phyloP scores from a whole-genome alignment of 2,329 filamentous ascomycete species.

The Neofusicoccum sp. region DNA sequence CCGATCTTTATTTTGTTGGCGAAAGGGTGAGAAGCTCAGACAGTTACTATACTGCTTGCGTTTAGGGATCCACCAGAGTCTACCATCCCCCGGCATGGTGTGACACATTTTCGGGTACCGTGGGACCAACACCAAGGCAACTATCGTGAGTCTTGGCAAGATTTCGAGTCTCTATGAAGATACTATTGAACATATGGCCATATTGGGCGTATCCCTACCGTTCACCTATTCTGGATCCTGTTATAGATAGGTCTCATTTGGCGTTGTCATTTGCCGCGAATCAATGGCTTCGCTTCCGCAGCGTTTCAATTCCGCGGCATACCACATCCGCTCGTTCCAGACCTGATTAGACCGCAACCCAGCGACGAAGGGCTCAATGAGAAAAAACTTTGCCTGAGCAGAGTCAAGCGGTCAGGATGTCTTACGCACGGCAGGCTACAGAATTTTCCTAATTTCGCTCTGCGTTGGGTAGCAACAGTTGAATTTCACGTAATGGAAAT shows the following conservation, averaged over 20 bases:
- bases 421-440: background rate
- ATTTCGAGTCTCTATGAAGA: background rate
- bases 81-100: background rate
- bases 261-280: background rate
- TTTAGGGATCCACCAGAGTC: background rate
- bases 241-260: background rate
- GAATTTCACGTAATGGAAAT: slow-evolving; percentile 1
- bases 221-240: background rate
- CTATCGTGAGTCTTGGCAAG: slow-evolving; percentile 8
- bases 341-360: background rate
- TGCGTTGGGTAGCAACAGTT: background rate
- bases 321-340: background rate
- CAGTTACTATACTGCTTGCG: background rate
- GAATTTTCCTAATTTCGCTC: background rate
- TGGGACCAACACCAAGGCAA: background rate
- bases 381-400: background rate
- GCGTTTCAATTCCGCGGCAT: background rate
- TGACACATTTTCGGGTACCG: background rate
- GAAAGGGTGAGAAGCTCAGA: background rate
- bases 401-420: background rate
- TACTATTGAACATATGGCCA: background rate
- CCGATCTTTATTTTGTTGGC: background rate
- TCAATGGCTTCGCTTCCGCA: background rate
- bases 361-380: background rate
- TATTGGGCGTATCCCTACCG: background rate